phyloP scores from a whole-genome alignment of 345 rosid species.

The Eutrema heterophyllum region DNA sequence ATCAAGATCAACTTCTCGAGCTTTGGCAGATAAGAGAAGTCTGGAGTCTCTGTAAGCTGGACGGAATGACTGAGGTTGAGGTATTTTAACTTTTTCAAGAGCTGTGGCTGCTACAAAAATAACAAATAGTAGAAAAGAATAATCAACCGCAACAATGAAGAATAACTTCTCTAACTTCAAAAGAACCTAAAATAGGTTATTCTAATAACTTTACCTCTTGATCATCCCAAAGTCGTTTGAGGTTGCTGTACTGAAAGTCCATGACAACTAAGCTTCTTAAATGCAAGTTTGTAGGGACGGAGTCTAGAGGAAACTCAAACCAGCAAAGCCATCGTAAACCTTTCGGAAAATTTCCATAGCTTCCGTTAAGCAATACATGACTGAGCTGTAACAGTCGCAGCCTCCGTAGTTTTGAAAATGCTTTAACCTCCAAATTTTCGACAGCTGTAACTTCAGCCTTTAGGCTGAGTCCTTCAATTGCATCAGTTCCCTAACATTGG shows the following conservation, averaged over 20 bases:
- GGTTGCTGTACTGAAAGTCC: slow-evolving; percentile 14
- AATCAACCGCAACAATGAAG: too few relatives aligned
- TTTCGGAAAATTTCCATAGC: neutral
- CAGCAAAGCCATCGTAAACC: slow-evolving; percentile 1
- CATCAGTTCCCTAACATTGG: slow-evolving; percentile 5
- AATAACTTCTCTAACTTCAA: too few relatives aligned
- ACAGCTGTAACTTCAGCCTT: neutral
- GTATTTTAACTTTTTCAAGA: neutral
- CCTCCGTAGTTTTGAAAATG: neutral
- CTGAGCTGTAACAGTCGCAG: slow-evolving; percentile 12
- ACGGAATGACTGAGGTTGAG: slow-evolving; percentile 13
- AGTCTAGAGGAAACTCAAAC: neutral
- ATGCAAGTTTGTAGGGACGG: neutral
- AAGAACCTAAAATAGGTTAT: neutral
- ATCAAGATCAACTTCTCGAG: slow-evolving; percentile 15
- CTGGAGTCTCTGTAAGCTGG: slow-evolving; percentile 6
- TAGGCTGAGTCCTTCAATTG: slow-evolving; percentile 15
- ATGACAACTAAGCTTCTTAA: neutral
- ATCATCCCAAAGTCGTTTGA: neutral
- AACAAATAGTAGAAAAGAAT: too few relatives aligned
- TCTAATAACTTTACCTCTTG: neutral
- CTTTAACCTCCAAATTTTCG: neutral
- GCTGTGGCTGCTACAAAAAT: too few relatives aligned
- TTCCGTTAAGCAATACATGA: neutral
- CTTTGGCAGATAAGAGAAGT: slow-evolving; percentile 8